Percentiles rank a stretch among this genome's conserved stretches.
These are phyloP conservation scores for Ceratocystis cubensis DNA, from an alignment of 2,329 filamentous ascomycete species.

Conservation along the genomic window DNA sequence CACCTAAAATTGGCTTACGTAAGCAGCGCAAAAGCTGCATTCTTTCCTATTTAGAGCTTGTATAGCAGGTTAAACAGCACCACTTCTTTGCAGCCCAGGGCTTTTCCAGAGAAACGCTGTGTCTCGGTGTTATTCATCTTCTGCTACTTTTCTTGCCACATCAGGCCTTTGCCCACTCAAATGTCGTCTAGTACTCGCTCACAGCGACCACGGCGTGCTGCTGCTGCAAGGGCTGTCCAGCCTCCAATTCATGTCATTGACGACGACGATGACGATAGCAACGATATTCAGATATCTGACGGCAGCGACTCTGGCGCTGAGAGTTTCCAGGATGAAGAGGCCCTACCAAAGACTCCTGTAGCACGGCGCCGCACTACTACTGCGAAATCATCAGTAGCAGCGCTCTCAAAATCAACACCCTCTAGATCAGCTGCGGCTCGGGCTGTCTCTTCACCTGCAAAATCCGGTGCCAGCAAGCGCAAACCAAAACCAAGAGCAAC, in stretches of 20 bases:
- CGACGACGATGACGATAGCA: slow-evolving; percentile 23
- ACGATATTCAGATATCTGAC: slow-evolving; percentile 28
- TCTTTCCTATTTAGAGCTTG: not conserved
- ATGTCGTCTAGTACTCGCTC: not conserved
- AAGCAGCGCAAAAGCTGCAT: not conserved
- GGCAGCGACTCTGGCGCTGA: slow-evolving; percentile 27
- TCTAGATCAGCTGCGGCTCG: slow-evolving; percentile 16
- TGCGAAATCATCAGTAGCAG: not conserved
- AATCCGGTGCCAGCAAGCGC: slow-evolving; percentile 20
- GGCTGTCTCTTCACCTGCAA: slow-evolving; percentile 27
- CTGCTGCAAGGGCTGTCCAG: not conserved
- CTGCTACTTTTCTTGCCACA: not conserved
- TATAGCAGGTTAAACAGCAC: not conserved
- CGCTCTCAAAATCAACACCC: not conserved
- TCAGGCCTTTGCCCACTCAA: not conserved
- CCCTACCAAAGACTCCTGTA: not conserved
- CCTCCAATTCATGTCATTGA: not conserved
- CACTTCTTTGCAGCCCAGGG: not conserved
- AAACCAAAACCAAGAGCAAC: slow-evolving; percentile 15
- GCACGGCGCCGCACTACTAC: not conserved
- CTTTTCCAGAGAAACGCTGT: not conserved
- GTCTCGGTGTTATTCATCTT: not conserved
- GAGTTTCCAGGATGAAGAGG: slow-evolving; percentile 20
- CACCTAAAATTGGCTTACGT: not conserved
- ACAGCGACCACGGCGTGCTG: slow-evolving; percentile 13